Percentiles rank a stretch among this genome's conserved stretches.
Conservation (phyloP, 129 eudicot genomes). For the Tagetes erecta region DNA sequence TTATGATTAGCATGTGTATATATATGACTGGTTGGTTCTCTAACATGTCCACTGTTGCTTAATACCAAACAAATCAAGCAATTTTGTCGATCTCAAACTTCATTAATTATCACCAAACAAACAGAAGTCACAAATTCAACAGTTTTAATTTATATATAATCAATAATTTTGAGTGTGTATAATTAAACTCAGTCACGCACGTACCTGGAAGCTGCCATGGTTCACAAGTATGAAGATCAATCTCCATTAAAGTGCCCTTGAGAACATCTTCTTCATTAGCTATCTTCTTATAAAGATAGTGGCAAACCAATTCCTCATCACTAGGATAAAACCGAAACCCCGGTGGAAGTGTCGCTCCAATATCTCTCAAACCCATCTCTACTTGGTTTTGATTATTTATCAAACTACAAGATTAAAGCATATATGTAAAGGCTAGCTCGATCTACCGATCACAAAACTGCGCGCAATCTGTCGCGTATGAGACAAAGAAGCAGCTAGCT, state of each 20-base stretch:
- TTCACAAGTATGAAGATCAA: slow-evolving; percentile 96
- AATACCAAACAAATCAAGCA: slow-evolving; percentile 30
- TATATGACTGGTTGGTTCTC: slow-evolving; percentile 20
- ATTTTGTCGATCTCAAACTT: slow-evolving; percentile 15
- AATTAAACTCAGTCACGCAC: no score
- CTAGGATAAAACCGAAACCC: slow-evolving; percentile 93
- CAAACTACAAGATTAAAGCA: slow-evolving; percentile 11
- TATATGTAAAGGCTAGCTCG: not conserved
- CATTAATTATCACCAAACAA: slow-evolving; percentile 23
- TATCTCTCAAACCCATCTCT: slow-evolving; percentile 78
- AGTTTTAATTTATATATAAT: no score
- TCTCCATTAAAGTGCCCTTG: slow-evolving; percentile 67
- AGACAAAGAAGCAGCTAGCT: slow-evolving; percentile 10
- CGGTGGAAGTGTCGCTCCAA: slow-evolving; percentile 88
- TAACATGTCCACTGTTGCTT: slow-evolving; percentile 34
- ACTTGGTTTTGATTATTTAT: not conserved
- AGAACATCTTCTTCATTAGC: slow-evolving; percentile 67
- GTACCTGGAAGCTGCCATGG: slow-evolving; percentile 99
- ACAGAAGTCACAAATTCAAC: not conserved
- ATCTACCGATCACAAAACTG: not conserved
- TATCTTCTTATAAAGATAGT: slow-evolving; percentile 81
- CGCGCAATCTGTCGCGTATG: not conserved
- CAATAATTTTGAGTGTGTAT: no score
- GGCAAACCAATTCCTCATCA: slow-evolving; percentile 90
- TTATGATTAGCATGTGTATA: slow-evolving; percentile 8